Evolutionary conservation across 192 early-diverging fungal genomes (phyloP).

Genomic region (Kickxella alabastrina): DNA sequence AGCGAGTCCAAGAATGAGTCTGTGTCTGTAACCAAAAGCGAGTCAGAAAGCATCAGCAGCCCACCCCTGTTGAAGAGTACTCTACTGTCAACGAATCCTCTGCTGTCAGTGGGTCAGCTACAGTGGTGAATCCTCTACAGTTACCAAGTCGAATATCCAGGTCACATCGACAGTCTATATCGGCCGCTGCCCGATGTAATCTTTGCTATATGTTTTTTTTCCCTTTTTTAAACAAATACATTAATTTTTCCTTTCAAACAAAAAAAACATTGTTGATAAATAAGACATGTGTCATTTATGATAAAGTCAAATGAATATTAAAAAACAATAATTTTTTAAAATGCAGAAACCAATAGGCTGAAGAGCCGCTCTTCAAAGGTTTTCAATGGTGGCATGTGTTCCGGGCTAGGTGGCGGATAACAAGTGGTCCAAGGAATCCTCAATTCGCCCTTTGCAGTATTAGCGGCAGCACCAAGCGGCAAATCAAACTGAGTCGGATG

Average conservation of each 20-base stretch:
- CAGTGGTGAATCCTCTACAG: no score
- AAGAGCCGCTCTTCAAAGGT: constrained; percentile 33
- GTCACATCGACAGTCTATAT: constrained; percentile 3
- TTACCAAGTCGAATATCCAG: no score
- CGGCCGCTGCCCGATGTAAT: constrained; percentile 3
- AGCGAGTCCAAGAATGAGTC: no score
- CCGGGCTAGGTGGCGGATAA: constrained; percentile 20
- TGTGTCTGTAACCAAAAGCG: no score
- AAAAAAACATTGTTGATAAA: no score
- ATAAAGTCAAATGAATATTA: no score
- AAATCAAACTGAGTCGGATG: constrained; percentile 32
- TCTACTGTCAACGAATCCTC: background rate
- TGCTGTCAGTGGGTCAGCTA: background rate
- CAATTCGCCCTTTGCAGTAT: no score
- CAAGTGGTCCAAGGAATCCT: constrained; percentile 31
- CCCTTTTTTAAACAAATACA: background rate
- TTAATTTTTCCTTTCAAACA: no score
- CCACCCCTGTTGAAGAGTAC: constrained; percentile 1
- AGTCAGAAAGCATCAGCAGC: no score
- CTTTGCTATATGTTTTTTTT: background rate
- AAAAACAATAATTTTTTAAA: no score
- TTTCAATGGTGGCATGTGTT: background rate
- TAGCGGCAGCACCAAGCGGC: background rate
- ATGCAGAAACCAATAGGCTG: constrained; percentile 12
- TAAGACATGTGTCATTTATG: no score